phyloP scores from a whole-genome alignment of 768 basidiomycete species.

The Lepiota venenata region DNA sequence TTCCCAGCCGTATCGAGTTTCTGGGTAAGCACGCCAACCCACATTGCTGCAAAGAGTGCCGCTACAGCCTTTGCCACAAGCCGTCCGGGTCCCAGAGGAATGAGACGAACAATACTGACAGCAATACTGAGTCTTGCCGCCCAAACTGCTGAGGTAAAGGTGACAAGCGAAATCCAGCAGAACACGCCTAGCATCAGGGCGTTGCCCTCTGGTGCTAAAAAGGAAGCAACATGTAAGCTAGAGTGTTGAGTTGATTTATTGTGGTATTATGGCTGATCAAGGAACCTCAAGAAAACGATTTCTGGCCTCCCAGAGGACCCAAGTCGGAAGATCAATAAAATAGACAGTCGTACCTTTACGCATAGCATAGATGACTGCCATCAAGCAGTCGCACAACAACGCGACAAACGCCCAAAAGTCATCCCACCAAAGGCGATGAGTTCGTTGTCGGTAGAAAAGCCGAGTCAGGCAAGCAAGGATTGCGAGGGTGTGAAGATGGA shows the following conservation, averaged over 20 bases:
- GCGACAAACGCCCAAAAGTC: constrained; percentile 25
- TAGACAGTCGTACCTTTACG: constrained; percentile 6
- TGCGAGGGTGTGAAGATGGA: constrained; percentile 14
- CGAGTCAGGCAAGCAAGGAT: constrained; percentile 20
- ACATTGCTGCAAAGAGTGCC: constrained; percentile 4
- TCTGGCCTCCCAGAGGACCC: no score
- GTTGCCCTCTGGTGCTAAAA: not conserved
- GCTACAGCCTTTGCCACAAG: constrained; percentile 7
- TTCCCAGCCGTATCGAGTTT: no score
- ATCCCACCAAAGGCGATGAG: constrained; percentile 26
- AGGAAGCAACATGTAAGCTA: not conserved
- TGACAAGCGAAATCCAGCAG: not conserved
- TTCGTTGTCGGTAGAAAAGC: constrained; percentile 19
- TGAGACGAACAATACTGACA: constrained; percentile 14
- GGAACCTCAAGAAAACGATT: not conserved
- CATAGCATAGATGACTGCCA: constrained; percentile 8
- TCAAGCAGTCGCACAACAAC: constrained; percentile 13
- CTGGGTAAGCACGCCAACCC: constrained; percentile 12
- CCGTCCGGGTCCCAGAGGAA: constrained; percentile 1
- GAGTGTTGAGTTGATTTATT: not conserved
- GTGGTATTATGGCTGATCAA: not conserved
- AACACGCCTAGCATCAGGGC: not conserved
- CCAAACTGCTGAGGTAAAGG: constrained; percentile 6
- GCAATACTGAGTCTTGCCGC: constrained; percentile 17
- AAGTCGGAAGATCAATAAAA: constrained; percentile 9